phyloP scores from a whole-genome alignment of 805 yeast species.

The Starmerella stellata region DNA sequence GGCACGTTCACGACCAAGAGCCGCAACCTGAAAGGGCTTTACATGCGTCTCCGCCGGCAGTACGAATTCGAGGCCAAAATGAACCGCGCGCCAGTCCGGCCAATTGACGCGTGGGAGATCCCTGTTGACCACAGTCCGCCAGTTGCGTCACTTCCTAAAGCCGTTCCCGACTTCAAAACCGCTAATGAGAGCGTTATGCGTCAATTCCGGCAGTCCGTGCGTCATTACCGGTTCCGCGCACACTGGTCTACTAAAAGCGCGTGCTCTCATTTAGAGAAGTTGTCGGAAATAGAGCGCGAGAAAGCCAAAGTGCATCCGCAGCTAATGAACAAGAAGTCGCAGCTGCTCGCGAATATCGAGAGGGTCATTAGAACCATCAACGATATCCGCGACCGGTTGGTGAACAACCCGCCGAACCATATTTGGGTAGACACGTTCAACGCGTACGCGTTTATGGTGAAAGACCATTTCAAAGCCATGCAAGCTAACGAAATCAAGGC shows the following conservation, averaged over 20 bases:
- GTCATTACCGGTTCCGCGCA: slow-evolving; percentile 3
- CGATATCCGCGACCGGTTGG: not conserved
- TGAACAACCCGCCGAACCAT: slow-evolving; percentile 2
- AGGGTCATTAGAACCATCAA: not conserved
- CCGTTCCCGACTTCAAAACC: not conserved
- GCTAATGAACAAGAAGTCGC: not conserved
- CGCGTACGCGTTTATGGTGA: slow-evolving; percentile 1
- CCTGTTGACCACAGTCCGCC: not conserved
- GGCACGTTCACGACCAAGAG: not conserved
- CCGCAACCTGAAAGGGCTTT: not conserved
- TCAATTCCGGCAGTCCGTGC: not conserved
- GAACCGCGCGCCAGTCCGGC: not conserved
- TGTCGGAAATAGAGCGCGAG: not conserved
- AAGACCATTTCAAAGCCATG: not conserved
- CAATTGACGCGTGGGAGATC: slow-evolving; percentile 5
- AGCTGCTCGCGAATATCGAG: not conserved
- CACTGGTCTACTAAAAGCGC: slow-evolving; percentile 2
- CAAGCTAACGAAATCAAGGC: not conserved
- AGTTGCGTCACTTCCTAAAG: not conserved
- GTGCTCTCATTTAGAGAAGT: not conserved
- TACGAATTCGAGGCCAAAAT: not conserved
- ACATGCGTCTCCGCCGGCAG: not conserved
- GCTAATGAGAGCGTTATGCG: not conserved
- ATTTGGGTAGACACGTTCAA: slow-evolving; percentile 2
- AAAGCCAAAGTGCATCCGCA: not conserved